Conservation (phyloP, 805 yeast species). For the Saturnispora dispora region DNA sequence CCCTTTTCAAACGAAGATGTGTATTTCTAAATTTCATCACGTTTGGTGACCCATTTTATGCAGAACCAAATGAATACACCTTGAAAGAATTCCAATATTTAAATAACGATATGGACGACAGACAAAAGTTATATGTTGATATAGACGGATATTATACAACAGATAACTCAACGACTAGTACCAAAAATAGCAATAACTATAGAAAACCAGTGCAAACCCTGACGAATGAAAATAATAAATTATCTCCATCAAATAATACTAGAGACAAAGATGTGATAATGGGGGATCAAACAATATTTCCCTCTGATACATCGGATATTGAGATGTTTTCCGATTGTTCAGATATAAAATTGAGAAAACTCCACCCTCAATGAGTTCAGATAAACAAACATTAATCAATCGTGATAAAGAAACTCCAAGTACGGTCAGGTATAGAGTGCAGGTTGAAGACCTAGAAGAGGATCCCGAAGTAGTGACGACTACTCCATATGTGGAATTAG, state of each 20-base stretch:
- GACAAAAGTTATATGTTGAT: neutral
- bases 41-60: neutral
- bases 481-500: neutral
- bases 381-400: neutral
- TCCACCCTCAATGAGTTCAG: neutral
- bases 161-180: neutral
- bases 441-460: neutral
- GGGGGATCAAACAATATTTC: neutral
- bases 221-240: too few species aligned
- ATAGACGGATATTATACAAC: neutral
- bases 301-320: neutral
- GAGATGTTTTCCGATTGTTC: neutral
- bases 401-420: neutral
- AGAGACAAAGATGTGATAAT: neutral
- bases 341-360: neutral
- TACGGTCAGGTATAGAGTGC: neutral
- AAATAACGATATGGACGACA: neutral
- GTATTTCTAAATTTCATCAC: neutral
- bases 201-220: neutral
- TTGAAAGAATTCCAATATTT: neutral
- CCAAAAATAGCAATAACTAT: neutral
- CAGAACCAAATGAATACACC: neutral
- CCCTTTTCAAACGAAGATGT: neutral
- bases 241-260: too few species aligned
- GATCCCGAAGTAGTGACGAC: neutral